phyloP scores from a whole-genome alignment of 2,329 filamentous ascomycete species.

The Didymellaceae sp. region DNA sequence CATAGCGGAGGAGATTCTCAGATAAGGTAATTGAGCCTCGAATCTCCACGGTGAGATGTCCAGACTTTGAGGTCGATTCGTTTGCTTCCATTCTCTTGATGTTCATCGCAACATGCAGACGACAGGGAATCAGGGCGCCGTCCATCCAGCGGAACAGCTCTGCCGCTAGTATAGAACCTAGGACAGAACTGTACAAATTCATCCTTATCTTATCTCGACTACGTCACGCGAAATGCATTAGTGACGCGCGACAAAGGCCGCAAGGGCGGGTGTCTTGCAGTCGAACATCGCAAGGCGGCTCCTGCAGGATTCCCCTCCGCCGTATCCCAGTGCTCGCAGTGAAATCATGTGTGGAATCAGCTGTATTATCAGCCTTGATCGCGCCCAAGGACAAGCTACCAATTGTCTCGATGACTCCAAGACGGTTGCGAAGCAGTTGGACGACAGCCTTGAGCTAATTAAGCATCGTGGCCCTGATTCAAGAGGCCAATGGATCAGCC shows the following conservation, averaged over 20 bases:
- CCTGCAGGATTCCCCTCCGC: conserved; percentile 2
- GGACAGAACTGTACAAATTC: background rate
- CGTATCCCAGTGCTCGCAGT: background rate
- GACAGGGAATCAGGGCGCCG: conserved; percentile 4
- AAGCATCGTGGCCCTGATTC: conserved; percentile 56
- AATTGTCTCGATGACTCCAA: background rate
- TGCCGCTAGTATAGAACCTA: background rate
- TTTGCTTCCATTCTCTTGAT: no score
- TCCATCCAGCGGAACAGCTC: background rate
- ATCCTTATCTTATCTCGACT: conserved; percentile 8
- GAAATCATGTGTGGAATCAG: conserved; percentile 19
- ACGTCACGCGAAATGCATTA: conserved; percentile 14
- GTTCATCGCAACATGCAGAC: no score
- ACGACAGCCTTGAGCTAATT: conserved; percentile 33
- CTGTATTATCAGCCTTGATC: conserved; percentile 14
- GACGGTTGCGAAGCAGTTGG: conserved; percentile 13
- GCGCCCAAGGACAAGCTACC: conserved; percentile 1
- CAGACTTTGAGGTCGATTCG: no score
- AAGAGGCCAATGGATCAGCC: conserved; percentile 53
- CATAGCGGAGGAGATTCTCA: no score
- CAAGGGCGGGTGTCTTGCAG: conserved; percentile 1
- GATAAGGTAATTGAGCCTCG: no score
- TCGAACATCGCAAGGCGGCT: background rate
- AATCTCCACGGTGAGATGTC: no score
- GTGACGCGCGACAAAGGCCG: conserved; percentile 6